These are phyloP conservation scores for Aspergillus eucalypticola DNA, from an alignment of 2,329 filamentous ascomycete genomes.

Conservation along the genomic window DNA sequence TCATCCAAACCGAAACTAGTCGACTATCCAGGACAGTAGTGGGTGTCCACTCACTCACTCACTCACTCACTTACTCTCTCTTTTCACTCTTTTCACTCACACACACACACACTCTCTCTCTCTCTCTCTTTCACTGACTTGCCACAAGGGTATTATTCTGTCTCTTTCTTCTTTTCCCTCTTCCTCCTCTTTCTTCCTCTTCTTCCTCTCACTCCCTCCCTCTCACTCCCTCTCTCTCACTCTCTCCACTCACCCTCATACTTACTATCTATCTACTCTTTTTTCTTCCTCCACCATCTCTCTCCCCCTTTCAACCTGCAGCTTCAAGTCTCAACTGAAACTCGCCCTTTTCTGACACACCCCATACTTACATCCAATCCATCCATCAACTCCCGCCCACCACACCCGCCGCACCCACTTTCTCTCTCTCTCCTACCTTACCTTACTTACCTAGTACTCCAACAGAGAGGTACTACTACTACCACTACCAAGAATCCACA, in stretches of 20 bases:
- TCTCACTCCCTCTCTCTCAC: too few species aligned
- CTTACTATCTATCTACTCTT: too few species aligned
- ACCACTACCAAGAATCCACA: not conserved
- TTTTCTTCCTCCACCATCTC: too few species aligned
- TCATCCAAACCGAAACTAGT: not conserved
- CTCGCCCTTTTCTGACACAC: not conserved
- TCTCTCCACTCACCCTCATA: too few species aligned
- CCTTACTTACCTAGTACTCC: too few species aligned
- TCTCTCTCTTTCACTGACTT: not conserved
- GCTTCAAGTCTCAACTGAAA: not conserved
- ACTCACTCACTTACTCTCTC: not conserved
- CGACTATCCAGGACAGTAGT: not conserved
- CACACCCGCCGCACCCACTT: not conserved
- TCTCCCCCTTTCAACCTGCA: not conserved
- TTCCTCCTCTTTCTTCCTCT: too few species aligned
- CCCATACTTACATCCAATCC: not conserved
- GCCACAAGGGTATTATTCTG: not conserved
- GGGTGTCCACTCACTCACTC: not conserved
- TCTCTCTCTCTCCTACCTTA: too few species aligned
- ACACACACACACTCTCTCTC: too few species aligned
- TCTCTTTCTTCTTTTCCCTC: too few species aligned
- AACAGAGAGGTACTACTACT: too few species aligned
- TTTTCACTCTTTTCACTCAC: not conserved
- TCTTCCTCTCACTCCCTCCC: too few species aligned
- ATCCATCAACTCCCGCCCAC: not conserved